A percentile compares a stretch with the other conserved stretches of the same genome.
Conservation (phyloP, 305 asterid species). For the Fraxinus dipetala region DNA sequence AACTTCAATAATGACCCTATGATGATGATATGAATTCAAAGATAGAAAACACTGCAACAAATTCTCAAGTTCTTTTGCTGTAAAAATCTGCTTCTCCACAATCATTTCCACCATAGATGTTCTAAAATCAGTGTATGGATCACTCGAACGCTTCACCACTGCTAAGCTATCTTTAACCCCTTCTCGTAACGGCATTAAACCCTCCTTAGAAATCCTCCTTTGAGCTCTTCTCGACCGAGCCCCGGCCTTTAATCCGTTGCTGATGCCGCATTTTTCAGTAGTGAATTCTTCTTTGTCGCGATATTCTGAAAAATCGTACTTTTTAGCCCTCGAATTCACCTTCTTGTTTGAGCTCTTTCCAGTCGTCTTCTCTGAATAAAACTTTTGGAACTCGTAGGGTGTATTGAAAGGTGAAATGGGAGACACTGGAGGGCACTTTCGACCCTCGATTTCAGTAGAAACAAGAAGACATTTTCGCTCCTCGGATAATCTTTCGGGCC, state of each 20-base stretch:
- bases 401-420: slow-evolving; percentile 1
- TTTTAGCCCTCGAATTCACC: neutral
- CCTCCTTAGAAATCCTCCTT: neutral
- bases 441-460: neutral
- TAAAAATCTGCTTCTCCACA: slow-evolving; percentile 41
- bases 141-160: slow-evolving; percentile 49
- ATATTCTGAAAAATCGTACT: neutral
- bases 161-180: slow-evolving; percentile 40
- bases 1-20: slow-evolving; percentile 44
- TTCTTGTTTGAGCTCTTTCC: neutral
- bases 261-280: slow-evolving; percentile 6
- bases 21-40: slow-evolving; percentile 46
- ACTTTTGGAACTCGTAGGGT: neutral
- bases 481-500: neutral
- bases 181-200: neutral
- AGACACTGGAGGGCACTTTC: neutral
- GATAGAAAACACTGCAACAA: slow-evolving; percentile 43
- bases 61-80: slow-evolving; percentile 37
- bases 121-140: slow-evolving; percentile 52
- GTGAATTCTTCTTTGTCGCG: slow-evolving; percentile 10
- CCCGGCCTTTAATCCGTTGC: neutral
- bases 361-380: neutral
- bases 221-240: neutral
- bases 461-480: neutral
- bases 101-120: slow-evolving; percentile 61